Evolutionary conservation across 192 early-diverging fungal genomes (phyloP).

Genomic region (Chytriomyces sp.): DNA sequence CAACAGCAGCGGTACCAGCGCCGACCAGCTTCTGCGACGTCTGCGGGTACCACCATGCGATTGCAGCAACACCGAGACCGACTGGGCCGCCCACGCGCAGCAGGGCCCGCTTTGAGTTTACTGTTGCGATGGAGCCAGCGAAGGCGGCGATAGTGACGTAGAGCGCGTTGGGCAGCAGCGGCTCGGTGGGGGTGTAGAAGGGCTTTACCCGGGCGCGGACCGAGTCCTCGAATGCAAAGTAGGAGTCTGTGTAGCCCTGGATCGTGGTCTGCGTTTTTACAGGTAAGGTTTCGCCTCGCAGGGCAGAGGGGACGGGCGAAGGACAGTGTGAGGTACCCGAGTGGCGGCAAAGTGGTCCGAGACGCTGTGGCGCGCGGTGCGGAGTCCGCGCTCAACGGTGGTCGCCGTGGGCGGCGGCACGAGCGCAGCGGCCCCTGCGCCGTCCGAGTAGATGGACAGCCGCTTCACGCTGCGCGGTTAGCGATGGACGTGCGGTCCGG

Average conservation of each 20-base stretch:
- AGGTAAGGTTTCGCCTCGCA: not conserved
- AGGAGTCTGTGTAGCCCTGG: not conserved
- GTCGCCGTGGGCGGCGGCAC: too few relatives aligned
- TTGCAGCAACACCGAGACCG: not conserved
- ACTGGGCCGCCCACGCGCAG: conserved; percentile 4
- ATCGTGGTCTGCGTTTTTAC: not conserved
- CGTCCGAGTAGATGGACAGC: too few relatives aligned
- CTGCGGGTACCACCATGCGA: conserved; percentile 23
- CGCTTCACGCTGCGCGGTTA: too few relatives aligned
- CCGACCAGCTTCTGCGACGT: conserved; percentile 3
- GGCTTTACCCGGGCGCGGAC: not conserved
- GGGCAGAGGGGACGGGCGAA: not conserved
- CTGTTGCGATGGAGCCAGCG: conserved; percentile 20
- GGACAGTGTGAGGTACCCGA: not conserved
- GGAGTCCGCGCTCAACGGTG: too few relatives aligned
- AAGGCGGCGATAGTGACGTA: conserved; percentile 9
- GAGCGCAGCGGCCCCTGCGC: too few relatives aligned
- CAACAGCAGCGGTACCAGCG: not conserved
- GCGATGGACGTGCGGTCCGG: too few relatives aligned
- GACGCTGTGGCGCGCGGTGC: conserved; percentile 12
- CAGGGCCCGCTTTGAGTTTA: not conserved
- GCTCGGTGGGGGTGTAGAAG: not conserved
- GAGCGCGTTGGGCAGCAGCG: conserved; percentile 14
- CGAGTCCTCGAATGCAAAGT: conserved; percentile 8
- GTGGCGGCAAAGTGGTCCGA: conserved; percentile 8